A percentile compares a stretch with the other conserved stretches of the same genome.
Conservation (phyloP, 768 basidiomycete species). For the Pleurotus giganteus region DNA sequence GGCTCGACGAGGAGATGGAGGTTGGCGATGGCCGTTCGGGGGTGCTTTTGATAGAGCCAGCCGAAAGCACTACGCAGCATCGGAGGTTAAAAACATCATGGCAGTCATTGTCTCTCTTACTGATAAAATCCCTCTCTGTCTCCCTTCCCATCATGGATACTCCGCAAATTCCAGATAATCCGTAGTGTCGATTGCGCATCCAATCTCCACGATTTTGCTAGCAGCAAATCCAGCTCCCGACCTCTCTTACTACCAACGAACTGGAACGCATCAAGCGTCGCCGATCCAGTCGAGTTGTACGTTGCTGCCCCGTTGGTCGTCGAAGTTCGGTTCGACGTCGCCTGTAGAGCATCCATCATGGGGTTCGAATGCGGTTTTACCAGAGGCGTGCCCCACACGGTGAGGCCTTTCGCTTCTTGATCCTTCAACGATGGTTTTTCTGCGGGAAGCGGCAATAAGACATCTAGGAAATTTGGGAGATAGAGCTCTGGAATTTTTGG, state of each 20-base stretch:
- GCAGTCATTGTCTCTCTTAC: constrained; percentile 22
- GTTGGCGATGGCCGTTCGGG: constrained; percentile 66
- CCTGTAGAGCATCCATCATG: constrained; percentile 55
- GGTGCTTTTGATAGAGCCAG: constrained; percentile 69
- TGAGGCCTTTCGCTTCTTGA: constrained; percentile 8
- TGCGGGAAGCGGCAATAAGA: constrained; percentile 41
- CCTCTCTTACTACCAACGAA: constrained; percentile 28
- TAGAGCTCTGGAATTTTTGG: constrained; percentile 60
- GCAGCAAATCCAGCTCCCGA: constrained; percentile 26
- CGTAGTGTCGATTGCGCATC: constrained; percentile 57
- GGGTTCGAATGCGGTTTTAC: constrained; percentile 26
- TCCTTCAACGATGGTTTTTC: not conserved
- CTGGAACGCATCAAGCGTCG: constrained; percentile 60
- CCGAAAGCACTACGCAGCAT: constrained; percentile 47
- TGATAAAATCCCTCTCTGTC: constrained; percentile 61
- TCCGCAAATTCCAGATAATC: constrained; percentile 66
- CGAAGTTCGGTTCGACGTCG: constrained; percentile 37
- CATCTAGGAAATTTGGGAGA: constrained; percentile 52
- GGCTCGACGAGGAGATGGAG: constrained; percentile 53
- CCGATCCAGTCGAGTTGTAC: constrained; percentile 46
- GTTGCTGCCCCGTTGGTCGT: constrained; percentile 54
- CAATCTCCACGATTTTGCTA: constrained; percentile 55
- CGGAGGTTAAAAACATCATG: not conserved
- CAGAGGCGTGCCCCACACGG: not conserved
- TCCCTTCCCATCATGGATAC: constrained; percentile 69